Base-by-base conservation (phyloP, 2,329 filamentous ascomycete genomes). In the Sphaceloma murrayae region DNA sequence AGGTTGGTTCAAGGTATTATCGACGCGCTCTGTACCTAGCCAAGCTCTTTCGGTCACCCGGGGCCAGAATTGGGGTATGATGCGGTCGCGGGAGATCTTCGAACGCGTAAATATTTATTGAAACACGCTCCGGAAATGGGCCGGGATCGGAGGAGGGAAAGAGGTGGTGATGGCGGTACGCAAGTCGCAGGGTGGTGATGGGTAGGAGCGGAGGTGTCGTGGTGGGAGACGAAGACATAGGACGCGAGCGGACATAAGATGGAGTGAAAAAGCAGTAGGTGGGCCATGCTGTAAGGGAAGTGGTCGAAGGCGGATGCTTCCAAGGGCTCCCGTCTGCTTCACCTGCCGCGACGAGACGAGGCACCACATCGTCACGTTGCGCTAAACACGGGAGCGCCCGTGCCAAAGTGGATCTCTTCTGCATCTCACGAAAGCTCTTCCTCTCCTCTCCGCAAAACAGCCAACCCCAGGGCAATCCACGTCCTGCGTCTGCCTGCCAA, bases 81-180 rank as follows among this genome's bases (percentile, higher is more conserved):
- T 36, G 42, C 31, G 22, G 42, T 36, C 18, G 31, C 30, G 30
- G 42, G 31, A 18, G 31, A 24, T 45, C n/a, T 29, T 5, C 9
- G 29, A 32, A 45, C 42, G 42, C 42, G 42, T 45, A 34, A 34
- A 45, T 45, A 45, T 34, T 45, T 45, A 36, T 45, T 36, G 42
- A 45, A 34, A 34, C 42, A 45, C 31, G 42, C 19, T 45, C 21
- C 42, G 42, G 19, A 26, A 26, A 29, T 30, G 22, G 19, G 19
- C 36, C 36, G 36, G 36, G 30, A 7, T 57, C 58, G 51, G 45
- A 51, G 34, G 51, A 46, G 52, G 49, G 51, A 45, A 51, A 48
- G 53, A 48, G 42, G 49, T 53, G 53, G 54, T 34, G 53, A 57
- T 50, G 59, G 52, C 53, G 48, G 47, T 40, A 54, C 57, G 49